Evolutionary conservation across 2,329 filamentous ascomycete species (phyloP).

Genomic region (Penicillium hesseltinei): DNA sequence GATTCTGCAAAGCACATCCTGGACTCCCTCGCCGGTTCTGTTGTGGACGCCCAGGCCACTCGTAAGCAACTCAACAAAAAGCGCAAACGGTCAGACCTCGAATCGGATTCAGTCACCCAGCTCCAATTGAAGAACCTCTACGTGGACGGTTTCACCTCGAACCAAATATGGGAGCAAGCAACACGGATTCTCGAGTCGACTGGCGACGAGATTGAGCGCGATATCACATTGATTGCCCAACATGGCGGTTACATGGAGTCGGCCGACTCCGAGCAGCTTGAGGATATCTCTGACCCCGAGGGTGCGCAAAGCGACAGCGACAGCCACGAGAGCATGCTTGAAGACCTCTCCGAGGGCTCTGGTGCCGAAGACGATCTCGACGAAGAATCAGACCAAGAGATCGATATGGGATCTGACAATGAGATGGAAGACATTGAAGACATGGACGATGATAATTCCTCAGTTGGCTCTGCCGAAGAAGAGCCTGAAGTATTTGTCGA

Average conservation of each 20-base stretch:
- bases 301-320: conserved; percentile 17
- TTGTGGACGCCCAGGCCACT: conserved; percentile 70
- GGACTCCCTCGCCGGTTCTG: conserved; percentile 71
- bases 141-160: conserved; percentile 79
- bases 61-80: conserved; percentile 70
- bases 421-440: conserved; percentile 10
- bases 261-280: conserved; percentile 7
- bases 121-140: conserved; percentile 84
- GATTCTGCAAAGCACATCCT: conserved; percentile 76
- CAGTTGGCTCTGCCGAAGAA: conserved; percentile 28
- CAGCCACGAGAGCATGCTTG: conserved; percentile 14
- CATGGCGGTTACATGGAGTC: conserved; percentile 18
- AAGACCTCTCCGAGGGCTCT: conserved; percentile 13
- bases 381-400: conserved; percentile 12
- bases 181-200: conserved; percentile 73
- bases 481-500: conserved; percentile 59
- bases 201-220: conserved; percentile 52
- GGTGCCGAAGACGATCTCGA: conserved; percentile 17
- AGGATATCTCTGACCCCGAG: conserved; percentile 15
- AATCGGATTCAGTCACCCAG: conserved; percentile 45
- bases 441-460: conserved; percentile 5
- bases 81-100: conserved; percentile 64
- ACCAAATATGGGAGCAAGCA: conserved; percentile 93
- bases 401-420: conserved; percentile 8
- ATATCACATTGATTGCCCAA: conserved; percentile 40